A percentile compares a stretch with the other conserved stretches of the same genome.
phyloP scores from a whole-genome alignment of 768 basidiomycete genomes.

The Podaxis pistillaris region DNA sequence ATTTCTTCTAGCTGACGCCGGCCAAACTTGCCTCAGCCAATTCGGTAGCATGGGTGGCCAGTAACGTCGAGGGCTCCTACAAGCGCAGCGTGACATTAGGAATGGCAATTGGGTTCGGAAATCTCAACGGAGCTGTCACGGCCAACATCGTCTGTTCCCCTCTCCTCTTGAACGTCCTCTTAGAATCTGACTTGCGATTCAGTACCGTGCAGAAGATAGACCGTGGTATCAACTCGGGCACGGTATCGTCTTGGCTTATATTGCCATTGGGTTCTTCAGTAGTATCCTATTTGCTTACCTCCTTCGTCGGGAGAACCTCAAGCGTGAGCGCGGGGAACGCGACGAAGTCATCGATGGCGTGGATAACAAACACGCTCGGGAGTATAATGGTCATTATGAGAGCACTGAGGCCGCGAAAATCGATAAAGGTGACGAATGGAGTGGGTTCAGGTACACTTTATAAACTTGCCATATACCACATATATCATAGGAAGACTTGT shows the following conservation, averaged over 20 bases:
- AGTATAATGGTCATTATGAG: constrained; percentile 51
- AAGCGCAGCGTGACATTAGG: constrained; percentile 70
- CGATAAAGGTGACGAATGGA: constrained; percentile 72
- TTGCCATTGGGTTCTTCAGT: constrained; percentile 59
- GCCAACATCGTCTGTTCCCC: constrained; percentile 57
- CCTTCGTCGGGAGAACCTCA: constrained; percentile 57
- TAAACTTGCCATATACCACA: constrained; percentile 20
- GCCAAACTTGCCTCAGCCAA: constrained; percentile 14
- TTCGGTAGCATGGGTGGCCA: constrained; percentile 60
- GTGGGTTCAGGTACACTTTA: constrained; percentile 68
- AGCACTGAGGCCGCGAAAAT: constrained; percentile 56
- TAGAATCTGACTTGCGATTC: background rate
- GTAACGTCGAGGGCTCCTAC: constrained; percentile 72
- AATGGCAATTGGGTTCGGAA: constrained; percentile 69
- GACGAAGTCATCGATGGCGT: constrained; percentile 61
- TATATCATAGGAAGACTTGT: constrained; percentile 11
- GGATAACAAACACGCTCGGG: constrained; percentile 41
- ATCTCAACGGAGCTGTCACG: constrained; percentile 67
- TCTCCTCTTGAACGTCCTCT: constrained; percentile 1
- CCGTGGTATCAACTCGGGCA: constrained; percentile 75
- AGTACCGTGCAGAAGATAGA: constrained; percentile 64
- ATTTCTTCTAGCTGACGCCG: background rate
- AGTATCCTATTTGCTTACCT: constrained; percentile 46
- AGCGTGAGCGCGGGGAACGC: constrained; percentile 63
- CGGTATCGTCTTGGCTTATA: constrained; percentile 67